Conservation (phyloP, 495 filamentous ascomycete genomes). For the Hypomontagnella monticulosa region DNA sequence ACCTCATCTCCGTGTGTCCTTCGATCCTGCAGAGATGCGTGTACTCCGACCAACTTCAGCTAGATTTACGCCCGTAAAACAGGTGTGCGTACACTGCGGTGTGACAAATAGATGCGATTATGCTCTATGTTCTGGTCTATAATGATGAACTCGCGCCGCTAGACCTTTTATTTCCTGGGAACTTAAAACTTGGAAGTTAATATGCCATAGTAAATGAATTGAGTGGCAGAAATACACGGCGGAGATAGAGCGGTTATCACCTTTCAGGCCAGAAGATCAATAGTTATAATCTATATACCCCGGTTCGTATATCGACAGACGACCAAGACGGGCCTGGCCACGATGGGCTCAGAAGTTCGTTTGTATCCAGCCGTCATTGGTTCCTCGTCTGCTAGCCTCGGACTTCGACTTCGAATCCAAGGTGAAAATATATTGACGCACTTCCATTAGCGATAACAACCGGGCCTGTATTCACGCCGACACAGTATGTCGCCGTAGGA, state of each 20-base stretch:
- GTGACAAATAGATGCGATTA: constrained; percentile 36
- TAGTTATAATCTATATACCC: no score
- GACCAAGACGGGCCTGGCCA: no score
- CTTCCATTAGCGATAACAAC: not conserved
- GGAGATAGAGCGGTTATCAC: not conserved
- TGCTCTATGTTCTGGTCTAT: constrained; percentile 3
- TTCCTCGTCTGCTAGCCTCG: not conserved
- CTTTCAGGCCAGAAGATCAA: not conserved
- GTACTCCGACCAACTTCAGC: constrained; percentile 38
- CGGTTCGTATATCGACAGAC: no score
- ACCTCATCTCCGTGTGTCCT: constrained; percentile 50
- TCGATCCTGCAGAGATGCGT: constrained; percentile 51
- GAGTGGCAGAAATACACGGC: not conserved
- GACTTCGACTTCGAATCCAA: constrained; percentile 8
- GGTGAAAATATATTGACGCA: constrained; percentile 10
- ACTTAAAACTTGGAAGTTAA: constrained; percentile 2
- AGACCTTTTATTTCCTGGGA: constrained; percentile 1
- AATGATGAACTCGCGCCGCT: constrained; percentile 22
- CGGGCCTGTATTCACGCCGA: not conserved
- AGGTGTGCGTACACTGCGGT: constrained; percentile 36
- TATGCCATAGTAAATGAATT: not conserved
- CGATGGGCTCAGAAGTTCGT: not conserved
- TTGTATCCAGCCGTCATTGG: not conserved
- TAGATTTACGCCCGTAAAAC: constrained; percentile 48
- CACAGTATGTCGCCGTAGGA: constrained; percentile 35